These are phyloP conservation scores for Colletotrichum endophyticum DNA, from an alignment of 2,329 filamentous ascomycete species.

Conservation along the genomic window DNA sequence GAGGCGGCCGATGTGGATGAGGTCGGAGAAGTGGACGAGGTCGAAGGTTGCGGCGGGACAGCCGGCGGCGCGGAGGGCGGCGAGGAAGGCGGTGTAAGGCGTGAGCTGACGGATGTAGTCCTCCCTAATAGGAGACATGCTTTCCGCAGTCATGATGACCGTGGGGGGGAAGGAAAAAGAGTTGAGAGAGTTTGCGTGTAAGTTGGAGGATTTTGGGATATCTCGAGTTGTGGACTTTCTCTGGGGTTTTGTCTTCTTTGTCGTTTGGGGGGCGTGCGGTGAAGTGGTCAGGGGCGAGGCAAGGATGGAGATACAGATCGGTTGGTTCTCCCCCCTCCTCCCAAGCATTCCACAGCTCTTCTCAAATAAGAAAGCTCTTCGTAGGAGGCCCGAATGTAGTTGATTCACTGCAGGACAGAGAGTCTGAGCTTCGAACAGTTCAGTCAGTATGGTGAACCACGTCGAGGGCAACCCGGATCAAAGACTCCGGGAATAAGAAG, in stretches of 20 bases:
- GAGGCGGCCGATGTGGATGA: background rate
- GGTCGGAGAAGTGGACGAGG: slow-evolving; percentile 10
- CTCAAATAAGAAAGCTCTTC: background rate
- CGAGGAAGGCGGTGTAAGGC: background rate
- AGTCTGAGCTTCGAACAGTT: background rate
- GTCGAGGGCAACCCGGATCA: background rate
- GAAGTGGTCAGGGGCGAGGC: background rate
- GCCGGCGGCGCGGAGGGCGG: background rate
- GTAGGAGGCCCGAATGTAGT: background rate
- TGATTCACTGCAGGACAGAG: background rate
- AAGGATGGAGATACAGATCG: background rate
- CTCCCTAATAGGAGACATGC: background rate
- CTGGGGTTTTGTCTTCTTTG: background rate
- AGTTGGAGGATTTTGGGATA: background rate
- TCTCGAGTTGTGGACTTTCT: background rate
- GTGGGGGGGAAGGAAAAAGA: background rate
- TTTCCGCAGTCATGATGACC: background rate
- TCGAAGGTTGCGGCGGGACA: background rate
- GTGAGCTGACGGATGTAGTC: slow-evolving; percentile 19
- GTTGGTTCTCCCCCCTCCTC: background rate
- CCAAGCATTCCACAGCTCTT: background rate
- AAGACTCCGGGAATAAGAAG: background rate
- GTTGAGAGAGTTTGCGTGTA: background rate
- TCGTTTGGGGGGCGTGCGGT: background rate
- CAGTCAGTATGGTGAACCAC: background rate